Evolutionary conservation across 2,329 filamentous ascomycete species (phyloP), one percentile per base, ranked within the genome.

Genomic region (Diaporthe citri): DNA sequence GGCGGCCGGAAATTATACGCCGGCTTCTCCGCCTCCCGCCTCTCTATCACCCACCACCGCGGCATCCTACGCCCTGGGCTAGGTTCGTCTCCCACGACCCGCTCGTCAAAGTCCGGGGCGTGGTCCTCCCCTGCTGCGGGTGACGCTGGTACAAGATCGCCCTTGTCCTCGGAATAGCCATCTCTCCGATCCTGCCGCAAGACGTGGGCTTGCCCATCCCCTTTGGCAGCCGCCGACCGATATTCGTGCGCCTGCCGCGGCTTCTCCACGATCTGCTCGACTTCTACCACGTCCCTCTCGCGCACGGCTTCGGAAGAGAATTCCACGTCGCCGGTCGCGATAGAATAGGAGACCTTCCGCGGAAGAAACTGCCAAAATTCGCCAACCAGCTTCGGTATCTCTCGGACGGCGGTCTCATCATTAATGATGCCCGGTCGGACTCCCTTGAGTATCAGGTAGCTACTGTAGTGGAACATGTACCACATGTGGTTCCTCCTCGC

Each of bases 351-450:
- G 13, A 85, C 77, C 3, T 78, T 76, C 31, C 82, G 81, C 0
- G 85, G 85, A 10, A 90, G 72, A 74, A 89, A 88, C 55, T 84
- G 82, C 17, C 80, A 80, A 82, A 89, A 90, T 78, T 89, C 87
- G 62, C 82, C 79, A n/a, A 90, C 77, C 41, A 87, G 78, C 10
- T 82, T 79, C 1, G 88, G 88, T 4, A 89, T 78, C 1, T 81
- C 73, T 22, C 80, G 78, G 67, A 75, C 55, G 36, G 74, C 71
- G 0, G 79, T 15, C 34, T 74, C 75, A 43, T 77, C 74, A 52
- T 77, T 70, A n/a, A 71, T 46, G 22, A 31, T 70, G n/a, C 46
- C 56, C 31, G 76, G 72, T 25, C 77, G 75, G 13, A 75, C 34
- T 9, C 67, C 76, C 20, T 77, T 52, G 13, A 83, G 77, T 10